Percentiles rank a stretch among this genome's conserved stretches.
phyloP scores from a whole-genome alignment of 805 yeast genomes.

The Candida sphagnicola region DNA sequence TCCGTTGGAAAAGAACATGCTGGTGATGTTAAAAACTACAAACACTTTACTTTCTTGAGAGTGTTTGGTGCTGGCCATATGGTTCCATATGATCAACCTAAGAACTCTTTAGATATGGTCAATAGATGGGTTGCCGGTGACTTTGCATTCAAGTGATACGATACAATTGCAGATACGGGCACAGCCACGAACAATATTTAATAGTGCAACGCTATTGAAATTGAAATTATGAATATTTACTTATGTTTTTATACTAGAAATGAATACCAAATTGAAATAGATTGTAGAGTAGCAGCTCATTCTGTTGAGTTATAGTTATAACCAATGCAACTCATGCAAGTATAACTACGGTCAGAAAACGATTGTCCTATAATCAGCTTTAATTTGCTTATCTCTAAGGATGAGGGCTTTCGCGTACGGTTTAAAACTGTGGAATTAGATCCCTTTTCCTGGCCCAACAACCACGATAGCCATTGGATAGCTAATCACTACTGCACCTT shows the following conservation, averaged over 20 bases:
- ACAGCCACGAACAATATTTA: not conserved
- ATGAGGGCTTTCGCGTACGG: no score
- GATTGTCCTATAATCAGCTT: no score
- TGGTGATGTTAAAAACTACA: slow-evolving; percentile 74
- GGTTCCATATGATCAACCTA: slow-evolving; percentile 92
- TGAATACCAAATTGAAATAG: not conserved
- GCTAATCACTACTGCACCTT: no score
- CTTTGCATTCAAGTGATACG: slow-evolving; percentile 22
- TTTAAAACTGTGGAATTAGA: no score
- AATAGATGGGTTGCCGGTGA: slow-evolving; percentile 81
- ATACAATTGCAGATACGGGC: no score
- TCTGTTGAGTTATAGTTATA: not conserved
- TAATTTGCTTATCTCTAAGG: no score
- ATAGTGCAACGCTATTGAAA: not conserved
- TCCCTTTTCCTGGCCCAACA: no score
- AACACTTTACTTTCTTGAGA: slow-evolving; percentile 75
- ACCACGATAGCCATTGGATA: no score
- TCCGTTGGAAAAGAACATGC: slow-evolving; percentile 33
- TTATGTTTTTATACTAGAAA: not conserved
- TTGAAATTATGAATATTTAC: not conserved
- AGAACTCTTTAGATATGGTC: slow-evolving; percentile 71
- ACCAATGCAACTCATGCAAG: not conserved
- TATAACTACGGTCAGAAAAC: no score
- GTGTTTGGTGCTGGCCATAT: slow-evolving; percentile 91
- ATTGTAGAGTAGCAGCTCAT: not conserved